Conservation (phyloP, 2,329 filamentous ascomycete species). For the Xenoacremonium recifei region DNA sequence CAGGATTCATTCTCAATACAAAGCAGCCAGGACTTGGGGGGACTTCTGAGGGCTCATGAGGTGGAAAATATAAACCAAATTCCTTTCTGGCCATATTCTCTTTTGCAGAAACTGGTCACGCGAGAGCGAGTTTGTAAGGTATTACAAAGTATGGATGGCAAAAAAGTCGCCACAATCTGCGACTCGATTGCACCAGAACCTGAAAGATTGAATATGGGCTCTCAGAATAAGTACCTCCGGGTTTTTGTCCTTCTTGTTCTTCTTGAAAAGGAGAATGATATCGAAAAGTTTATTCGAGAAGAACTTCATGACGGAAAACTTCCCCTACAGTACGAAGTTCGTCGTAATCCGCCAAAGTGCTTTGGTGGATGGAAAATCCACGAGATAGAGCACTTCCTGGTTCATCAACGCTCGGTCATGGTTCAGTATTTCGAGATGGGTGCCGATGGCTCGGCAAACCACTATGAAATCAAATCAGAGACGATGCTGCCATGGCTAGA, state of each 20-base stretch:
- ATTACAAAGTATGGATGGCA: no score
- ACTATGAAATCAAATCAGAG: neutral
- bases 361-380: neutral
- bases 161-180: no score
- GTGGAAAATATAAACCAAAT: no score
- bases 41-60: no score
- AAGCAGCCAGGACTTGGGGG: no score
- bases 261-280: neutral
- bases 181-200: no score
- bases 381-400: slow-evolving; percentile 1
- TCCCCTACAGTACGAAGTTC: neutral
- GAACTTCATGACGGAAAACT: neutral
- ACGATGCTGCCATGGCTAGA: slow-evolving; percentile 2
- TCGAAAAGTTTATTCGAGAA: neutral
- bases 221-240: slow-evolving; percentile 1
- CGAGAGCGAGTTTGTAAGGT: no score
- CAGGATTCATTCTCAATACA: no score
- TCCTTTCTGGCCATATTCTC: no score
- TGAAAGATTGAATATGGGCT: no score
- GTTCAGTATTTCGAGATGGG: slow-evolving; percentile 1
- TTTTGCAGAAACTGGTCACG: no score
- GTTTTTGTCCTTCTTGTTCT: slow-evolving; percentile 1
- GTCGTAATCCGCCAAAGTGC: neutral
- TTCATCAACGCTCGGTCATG: slow-evolving; percentile 1
- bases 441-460: neutral